Conservation (phyloP, 768 basidiomycete genomes). For the Russula sp. region DNA sequence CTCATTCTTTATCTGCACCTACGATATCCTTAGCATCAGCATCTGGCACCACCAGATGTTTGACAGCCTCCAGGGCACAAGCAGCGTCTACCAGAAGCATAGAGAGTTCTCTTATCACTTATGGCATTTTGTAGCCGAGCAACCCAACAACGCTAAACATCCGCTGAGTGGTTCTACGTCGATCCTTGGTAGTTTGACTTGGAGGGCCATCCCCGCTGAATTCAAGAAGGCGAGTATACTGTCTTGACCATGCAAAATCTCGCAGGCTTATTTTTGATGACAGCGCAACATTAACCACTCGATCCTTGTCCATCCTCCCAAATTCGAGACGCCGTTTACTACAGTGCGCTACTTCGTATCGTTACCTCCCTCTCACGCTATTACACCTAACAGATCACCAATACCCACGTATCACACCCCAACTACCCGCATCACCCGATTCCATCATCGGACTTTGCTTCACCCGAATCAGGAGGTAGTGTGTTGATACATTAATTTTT, state of each 20-base stretch:
- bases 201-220: background rate
- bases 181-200: background rate
- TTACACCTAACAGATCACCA: background rate
- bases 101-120: background rate
- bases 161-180: background rate
- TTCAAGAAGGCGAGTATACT: background rate
- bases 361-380: too few relatives aligned
- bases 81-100: too few relatives aligned
- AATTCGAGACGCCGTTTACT: background rate
- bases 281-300: background rate
- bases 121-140: background rate
- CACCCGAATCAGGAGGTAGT: conserved; percentile 19
- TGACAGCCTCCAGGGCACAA: background rate
- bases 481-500: background rate
- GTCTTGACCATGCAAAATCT: background rate
- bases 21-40: background rate
- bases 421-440: background rate
- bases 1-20: background rate
- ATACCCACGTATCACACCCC: background rate
- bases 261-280: background rate
- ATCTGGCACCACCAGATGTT: background rate
- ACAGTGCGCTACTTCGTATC: background rate
- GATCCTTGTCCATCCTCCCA: background rate
- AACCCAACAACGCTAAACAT: background rate
- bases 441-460: background rate